Evolutionary conservation across 306 rosid species (phyloP).

Genomic region (Acacia crassicarpa): DNA sequence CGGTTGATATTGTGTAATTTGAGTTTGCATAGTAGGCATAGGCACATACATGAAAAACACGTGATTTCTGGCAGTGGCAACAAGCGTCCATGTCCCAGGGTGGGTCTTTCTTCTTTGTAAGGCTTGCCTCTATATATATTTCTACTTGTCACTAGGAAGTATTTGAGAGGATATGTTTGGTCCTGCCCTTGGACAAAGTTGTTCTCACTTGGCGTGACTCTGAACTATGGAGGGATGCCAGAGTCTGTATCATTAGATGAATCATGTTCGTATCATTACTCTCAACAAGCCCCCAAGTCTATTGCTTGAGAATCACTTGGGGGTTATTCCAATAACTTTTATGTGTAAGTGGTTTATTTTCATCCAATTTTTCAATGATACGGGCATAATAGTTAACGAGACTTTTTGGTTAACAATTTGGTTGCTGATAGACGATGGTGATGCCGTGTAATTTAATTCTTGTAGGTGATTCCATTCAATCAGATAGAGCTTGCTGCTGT

Average conservation of each 20-base stretch:
- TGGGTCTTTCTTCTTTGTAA: background rate
- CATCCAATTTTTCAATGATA: background rate
- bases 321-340: background rate
- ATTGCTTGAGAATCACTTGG: background rate
- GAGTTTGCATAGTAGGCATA: constrained; percentile 33
- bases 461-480: too few relatives aligned
- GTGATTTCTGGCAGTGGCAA: constrained; percentile 25
- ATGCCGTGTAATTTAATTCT: too few relatives aligned
- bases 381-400: too few relatives aligned
- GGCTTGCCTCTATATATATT: background rate
- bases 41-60: constrained; percentile 21
- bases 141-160: background rate
- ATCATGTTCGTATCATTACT: background rate
- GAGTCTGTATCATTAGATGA: constrained; percentile 21
- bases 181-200: background rate
- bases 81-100: background rate
- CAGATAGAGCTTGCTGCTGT: too few relatives aligned
- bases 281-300: background rate
- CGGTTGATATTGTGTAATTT: background rate
- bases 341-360: background rate
- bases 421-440: too few relatives aligned
- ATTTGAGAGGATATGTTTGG: background rate
- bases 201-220: background rate
- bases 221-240: background rate
- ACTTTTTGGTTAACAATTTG: too few relatives aligned